Evolutionary conservation across 148 eudicot genomes (phyloP), one percentile per base, ranked within the genome.

Genomic region (Chenopodium formosanum): DNA sequence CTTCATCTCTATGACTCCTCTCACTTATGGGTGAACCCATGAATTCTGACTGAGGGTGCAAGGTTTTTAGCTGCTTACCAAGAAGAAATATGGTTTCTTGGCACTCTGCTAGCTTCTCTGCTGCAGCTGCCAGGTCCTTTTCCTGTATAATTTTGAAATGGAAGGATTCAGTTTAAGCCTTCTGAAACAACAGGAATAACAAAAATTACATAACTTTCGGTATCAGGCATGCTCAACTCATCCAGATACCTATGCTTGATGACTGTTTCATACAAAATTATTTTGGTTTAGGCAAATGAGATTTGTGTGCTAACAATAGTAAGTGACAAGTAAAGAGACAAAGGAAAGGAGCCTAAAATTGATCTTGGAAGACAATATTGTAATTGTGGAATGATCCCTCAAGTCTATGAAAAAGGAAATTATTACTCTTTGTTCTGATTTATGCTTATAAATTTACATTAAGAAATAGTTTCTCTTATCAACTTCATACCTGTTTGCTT

Each of bases 31-130:
- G 89, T n/a, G 93, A 90, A 22, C 86, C 89, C 70, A 76, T 78
- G 37, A 79, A 64, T 48, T 94, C 94, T 46, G 89, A 64, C 46
- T 89, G 91, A 34, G 99, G 99, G 67, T 90, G 93, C 73, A 94
- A 65, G 11, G 91, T 67, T 60, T 91, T 93, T 77, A 94, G 84
- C 78, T 93, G 95, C 83, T 90, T 92, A 52, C 97, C 93, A 9
- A 94, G 95, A 66, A 93, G 94, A 83, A 82, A 88, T 82, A 94
- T 93, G 78, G 94, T 94, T 81, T 94, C 97, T 83, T 94, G 98
- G 86, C 97, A 94, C 85, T 90, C 98, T 22, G 93, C 94, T 62
- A 94, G 88, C 93, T 89, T 90, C 88, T 91, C 97, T 78, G 97
- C 92, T 47, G 99, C 99, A 82, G 94, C 97, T 23, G 90, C 88